These are phyloP conservation scores for Lipomyces yamadae DNA, from an alignment of 805 yeast genomes.

Conservation along the genomic window DNA sequence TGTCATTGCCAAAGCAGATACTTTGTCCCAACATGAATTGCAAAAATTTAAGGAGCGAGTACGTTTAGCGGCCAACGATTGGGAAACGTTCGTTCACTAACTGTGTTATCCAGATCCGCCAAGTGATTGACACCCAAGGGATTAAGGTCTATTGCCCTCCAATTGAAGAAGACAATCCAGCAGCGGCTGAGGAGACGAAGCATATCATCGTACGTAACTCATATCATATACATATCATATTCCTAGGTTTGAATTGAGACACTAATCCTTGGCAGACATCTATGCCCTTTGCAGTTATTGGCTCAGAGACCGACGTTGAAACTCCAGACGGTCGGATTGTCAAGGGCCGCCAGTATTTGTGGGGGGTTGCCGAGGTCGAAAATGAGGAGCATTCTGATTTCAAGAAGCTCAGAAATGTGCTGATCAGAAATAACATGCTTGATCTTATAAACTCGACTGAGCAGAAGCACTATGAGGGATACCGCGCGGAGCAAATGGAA, in stretches of 20 bases:
- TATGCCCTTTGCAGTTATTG: constrained; percentile 75
- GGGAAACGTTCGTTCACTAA: background rate
- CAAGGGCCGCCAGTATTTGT: constrained; percentile 75
- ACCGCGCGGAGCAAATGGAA: constrained; percentile 62
- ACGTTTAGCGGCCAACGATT: constrained; percentile 6
- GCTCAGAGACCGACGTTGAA: constrained; percentile 59
- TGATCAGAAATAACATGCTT: constrained; percentile 72
- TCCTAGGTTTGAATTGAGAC: background rate
- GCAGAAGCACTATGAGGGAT: constrained; percentile 68
- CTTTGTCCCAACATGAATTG: constrained; percentile 64
- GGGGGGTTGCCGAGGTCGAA: constrained; percentile 90
- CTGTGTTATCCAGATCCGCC: constrained; percentile 47
- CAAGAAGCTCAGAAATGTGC: constrained; percentile 60
- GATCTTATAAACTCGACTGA: constrained; percentile 81
- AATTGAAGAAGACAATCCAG: constrained; percentile 49
- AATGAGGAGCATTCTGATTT: constrained; percentile 81
- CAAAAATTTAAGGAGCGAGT: constrained; percentile 55
- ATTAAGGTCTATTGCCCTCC: constrained; percentile 63
- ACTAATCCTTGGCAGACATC: constrained; percentile 43
- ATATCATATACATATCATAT: background rate
- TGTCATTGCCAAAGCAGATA: constrained; percentile 79
- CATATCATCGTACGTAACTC: constrained; percentile 22
- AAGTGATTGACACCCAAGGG: constrained; percentile 56
- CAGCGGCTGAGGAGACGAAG: constrained; percentile 40
- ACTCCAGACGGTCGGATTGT: constrained; percentile 56